Evolutionary conservation across 352 stramenopile species (phyloP).

Genomic region (Globisporangium cederbergense): DNA sequence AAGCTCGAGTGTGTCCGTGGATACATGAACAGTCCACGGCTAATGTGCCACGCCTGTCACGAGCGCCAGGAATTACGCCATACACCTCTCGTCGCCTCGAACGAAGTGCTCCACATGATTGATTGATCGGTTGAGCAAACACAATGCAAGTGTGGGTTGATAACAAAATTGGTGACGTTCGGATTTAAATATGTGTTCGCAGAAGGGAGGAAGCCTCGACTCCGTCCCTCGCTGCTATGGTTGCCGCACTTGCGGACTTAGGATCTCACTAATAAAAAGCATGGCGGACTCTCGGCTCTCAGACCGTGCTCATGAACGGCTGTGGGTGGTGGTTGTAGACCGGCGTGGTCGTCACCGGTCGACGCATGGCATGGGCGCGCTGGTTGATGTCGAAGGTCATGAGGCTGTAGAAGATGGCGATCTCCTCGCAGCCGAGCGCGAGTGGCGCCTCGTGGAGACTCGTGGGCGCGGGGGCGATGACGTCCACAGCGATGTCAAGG

Average conservation of each 20-base stretch:
- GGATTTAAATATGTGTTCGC: conserved; percentile 1
- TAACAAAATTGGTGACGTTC: background rate
- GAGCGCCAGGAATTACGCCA: background rate
- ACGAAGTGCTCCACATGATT: background rate
- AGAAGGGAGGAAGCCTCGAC: background rate
- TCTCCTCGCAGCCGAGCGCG: conserved; percentile 56
- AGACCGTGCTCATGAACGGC: conserved; percentile 38
- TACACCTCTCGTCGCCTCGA: background rate
- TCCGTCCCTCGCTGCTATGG: background rate
- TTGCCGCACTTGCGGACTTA: background rate
- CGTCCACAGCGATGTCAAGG: too few relatives aligned
- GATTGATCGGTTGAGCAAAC: background rate
- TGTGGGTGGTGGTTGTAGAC: conserved; percentile 15
- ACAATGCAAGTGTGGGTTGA: background rate
- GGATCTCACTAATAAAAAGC: conserved; percentile 4
- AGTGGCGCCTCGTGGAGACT: conserved; percentile 63
- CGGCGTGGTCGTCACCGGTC: conserved; percentile 8
- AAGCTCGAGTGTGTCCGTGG: background rate
- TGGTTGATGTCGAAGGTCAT: conserved; percentile 66
- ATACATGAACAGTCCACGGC: background rate
- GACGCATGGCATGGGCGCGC: conserved; percentile 10
- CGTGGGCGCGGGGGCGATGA: conserved; percentile 31
- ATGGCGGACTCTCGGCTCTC: background rate
- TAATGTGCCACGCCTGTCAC: background rate
- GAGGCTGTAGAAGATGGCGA: conserved; percentile 76